Conservation (phyloP, 2,329 filamentous ascomycete species). For the Colletotrichum lupini region DNA sequence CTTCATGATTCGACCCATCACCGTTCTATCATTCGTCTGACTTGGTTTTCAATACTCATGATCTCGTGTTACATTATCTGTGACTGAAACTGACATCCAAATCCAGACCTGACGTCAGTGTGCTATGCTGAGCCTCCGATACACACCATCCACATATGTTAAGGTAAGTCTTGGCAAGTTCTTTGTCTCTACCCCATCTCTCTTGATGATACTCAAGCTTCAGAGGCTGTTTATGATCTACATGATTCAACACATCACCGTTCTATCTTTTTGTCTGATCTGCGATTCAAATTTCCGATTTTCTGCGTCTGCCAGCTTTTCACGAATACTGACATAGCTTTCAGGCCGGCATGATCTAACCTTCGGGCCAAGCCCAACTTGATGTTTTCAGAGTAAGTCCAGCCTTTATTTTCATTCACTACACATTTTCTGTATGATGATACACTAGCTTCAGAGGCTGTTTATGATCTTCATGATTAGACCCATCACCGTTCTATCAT, state of each 20-base stretch:
- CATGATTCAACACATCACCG: conserved; percentile 52
- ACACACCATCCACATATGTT: neutral
- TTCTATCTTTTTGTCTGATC: conserved; percentile 40
- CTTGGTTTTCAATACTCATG: neutral
- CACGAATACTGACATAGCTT: neutral
- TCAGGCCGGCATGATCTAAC: neutral
- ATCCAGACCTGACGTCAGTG: neutral
- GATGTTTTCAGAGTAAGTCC: neutral
- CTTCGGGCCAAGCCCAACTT: neutral
- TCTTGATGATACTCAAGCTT: conserved; percentile 51
- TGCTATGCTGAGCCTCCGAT: neutral
- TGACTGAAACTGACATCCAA: neutral
- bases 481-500: conserved; percentile 46
- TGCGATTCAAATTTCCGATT: neutral
- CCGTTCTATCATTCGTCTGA: conserved; percentile 42
- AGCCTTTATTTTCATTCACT: neutral
- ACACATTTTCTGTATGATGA: conserved; percentile 49
- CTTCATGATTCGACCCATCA: conserved; percentile 51
- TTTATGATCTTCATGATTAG: conserved; percentile 58
- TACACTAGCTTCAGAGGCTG: conserved; percentile 55
- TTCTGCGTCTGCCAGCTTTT: conserved; percentile 10
- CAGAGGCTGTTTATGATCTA: conserved; percentile 61
- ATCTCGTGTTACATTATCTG: neutral
- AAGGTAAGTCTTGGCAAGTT: neutral
- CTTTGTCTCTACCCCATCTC: neutral